Base-by-base conservation (phyloP, 345 rosid genomes). In the Gynandropsis gynandra region DNA sequence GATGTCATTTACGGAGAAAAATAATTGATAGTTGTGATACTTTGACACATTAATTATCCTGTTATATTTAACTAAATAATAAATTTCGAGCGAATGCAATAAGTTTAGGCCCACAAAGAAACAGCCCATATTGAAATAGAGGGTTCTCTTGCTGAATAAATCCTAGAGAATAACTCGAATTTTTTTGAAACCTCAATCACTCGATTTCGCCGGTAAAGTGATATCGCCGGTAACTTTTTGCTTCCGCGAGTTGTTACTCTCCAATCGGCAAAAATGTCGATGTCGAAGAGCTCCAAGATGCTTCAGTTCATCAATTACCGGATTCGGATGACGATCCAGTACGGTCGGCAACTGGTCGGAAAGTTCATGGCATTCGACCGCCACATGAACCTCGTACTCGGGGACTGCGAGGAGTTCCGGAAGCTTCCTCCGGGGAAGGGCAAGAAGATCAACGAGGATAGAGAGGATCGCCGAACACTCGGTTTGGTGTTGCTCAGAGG, bases 331-430 rank as follows among this genome's bases (percentile, higher is more conserved):
- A 90, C 95, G 56, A 87, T 87, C 69, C 98, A 90, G 62, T 96
- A 90, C 61, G 98, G 95, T 9, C 85, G 98, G 4, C 96, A 90
- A 70, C 80, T 90, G 6, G 85, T 90, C 0, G 98, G 98, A 15
- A 90, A 90, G 56, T 90, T 90, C 79, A 90, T 90, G 98, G 98
- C 96, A 49, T 90, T 90, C 65, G 98, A 90, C 52, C 93, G 98
- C 31, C 96, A 90, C 72, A 90, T 90, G 98, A 90, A 90, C 57
- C 92, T 90, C 52, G 98, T 84, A 11, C 83, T 90, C 45, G 95
- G 98, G 4, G 98, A 90, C 66, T 87, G 96, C 69, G 96, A 90
- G 63, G 98, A 90, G 82, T 90, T 90, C 57, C 89, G 98, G 6
- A 90, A 87, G 75, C 89, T 90, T 3, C 98, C 96, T 1, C 98